Percentiles rank a stretch among this genome's conserved stretches.
Conservation (phyloP, 805 yeast genomes). For the Nakazawaea peltata region DNA sequence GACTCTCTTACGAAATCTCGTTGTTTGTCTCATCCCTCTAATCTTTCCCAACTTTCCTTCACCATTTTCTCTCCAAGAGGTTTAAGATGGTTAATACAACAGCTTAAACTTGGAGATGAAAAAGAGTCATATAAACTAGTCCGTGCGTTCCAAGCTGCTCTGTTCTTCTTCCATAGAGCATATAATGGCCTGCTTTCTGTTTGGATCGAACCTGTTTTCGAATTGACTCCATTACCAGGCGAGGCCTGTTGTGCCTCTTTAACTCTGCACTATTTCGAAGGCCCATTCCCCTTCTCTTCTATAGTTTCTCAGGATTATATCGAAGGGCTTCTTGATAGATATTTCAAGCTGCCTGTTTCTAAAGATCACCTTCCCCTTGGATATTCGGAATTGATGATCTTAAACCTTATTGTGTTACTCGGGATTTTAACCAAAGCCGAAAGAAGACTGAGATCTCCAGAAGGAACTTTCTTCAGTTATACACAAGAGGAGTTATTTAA, state of each 20-base stretch:
- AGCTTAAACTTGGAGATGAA: slow-evolving; percentile 10
- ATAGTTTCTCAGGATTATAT: slow-evolving; percentile 13
- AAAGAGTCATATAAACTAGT: slow-evolving; percentile 5
- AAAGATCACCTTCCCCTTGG: too few species aligned
- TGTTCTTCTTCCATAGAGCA: slow-evolving; percentile 13
- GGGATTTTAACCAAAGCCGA: neutral
- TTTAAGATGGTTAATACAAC: slow-evolving; percentile 26
- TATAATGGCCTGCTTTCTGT: slow-evolving; percentile 15
- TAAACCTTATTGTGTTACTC: neutral
- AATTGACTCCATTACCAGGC: slow-evolving; percentile 22
- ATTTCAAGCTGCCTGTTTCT: slow-evolving; percentile 5
- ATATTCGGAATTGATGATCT: slow-evolving; percentile 2
- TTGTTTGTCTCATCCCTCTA: too few species aligned
- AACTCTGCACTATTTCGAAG: slow-evolving; percentile 10
- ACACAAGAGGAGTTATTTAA: slow-evolving; percentile 16
- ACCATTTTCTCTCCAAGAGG: slow-evolving; percentile 33
- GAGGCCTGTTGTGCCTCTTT: slow-evolving; percentile 15
- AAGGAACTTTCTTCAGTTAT: too few species aligned
- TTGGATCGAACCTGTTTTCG: slow-evolving; percentile 28
- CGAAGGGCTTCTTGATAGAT: slow-evolving; percentile 12
- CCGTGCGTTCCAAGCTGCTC: slow-evolving; percentile 19
- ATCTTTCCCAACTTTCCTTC: slow-evolving; percentile 21
- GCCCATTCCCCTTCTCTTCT: slow-evolving; percentile 9
- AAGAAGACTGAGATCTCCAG: too few species aligned
- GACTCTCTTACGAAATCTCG: too few species aligned